Percentiles rank a stretch among this genome's conserved stretches.
Conservation (phyloP, 352 stramenopile species). For the Globisporangium ultimum region DNA sequence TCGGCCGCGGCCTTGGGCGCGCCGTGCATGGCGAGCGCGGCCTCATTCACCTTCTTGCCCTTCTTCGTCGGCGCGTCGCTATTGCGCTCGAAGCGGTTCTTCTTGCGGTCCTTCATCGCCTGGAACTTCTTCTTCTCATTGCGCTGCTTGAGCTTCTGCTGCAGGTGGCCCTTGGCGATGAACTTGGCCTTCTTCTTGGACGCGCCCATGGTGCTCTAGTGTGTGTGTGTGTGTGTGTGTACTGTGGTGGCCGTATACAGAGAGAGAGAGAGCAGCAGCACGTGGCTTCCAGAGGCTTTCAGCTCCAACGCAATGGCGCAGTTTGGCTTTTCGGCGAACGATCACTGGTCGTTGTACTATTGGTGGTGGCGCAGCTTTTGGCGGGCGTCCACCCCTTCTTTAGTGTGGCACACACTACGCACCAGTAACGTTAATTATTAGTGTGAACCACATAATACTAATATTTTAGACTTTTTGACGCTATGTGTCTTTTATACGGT, state of each 20-base stretch:
- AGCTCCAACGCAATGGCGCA: slow-evolving; percentile 6
- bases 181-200: slow-evolving; percentile 89
- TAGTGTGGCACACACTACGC: not conserved
- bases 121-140: slow-evolving; percentile 84
- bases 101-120: slow-evolving; percentile 77
- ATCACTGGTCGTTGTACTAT: slow-evolving; percentile 11
- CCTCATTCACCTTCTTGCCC: slow-evolving; percentile 28
- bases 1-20: slow-evolving; percentile 10
- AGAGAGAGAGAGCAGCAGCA: not conserved
- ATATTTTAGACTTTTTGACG: no score
- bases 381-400: not conserved
- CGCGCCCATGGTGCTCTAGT: slow-evolving; percentile 36
- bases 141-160: slow-evolving; percentile 81
- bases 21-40: slow-evolving; percentile 10
- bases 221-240: not conserved
- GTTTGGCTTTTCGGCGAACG: slow-evolving; percentile 9
- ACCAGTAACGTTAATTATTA: not conserved
- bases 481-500: no score
- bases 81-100: slow-evolving; percentile 58
- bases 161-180: slow-evolving; percentile 76
- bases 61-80: slow-evolving; percentile 56
- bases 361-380: slow-evolving; percentile 1
- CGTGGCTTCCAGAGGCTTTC: not conserved
- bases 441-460: not conserved
- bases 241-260: not conserved